Evolutionary conservation across 805 yeast genomes (phyloP).

Genomic region (Blastobotrys chiropterorum): DNA sequence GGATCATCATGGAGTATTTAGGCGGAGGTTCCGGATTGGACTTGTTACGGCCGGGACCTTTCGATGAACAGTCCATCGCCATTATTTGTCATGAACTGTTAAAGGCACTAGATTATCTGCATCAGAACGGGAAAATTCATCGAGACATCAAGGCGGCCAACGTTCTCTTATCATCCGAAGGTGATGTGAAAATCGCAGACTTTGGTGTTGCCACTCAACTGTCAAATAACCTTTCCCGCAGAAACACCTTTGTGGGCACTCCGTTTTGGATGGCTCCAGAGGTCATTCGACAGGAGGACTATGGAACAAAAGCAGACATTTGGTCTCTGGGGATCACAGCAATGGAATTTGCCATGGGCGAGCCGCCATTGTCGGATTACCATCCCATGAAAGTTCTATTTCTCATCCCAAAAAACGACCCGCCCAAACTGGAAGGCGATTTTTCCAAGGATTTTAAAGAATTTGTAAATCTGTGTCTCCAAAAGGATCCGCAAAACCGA

Average conservation of each 20-base stretch:
- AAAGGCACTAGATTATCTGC: slow-evolving; percentile 59
- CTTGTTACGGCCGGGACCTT: slow-evolving; percentile 50
- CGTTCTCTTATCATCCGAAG: slow-evolving; percentile 59
- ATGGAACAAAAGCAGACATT: slow-evolving; percentile 66
- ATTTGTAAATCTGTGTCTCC: slow-evolving; percentile 65
- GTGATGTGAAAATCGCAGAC: slow-evolving; percentile 85
- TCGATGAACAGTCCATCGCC: slow-evolving; percentile 50
- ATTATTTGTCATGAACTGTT: slow-evolving; percentile 50
- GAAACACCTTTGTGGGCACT: slow-evolving; percentile 42
- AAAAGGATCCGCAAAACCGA: slow-evolving; percentile 60
- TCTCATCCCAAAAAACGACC: slow-evolving; percentile 42
- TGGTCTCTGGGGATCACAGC: slow-evolving; percentile 81
- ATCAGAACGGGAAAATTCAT: slow-evolving; percentile 68
- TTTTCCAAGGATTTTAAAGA: slow-evolving; percentile 52
- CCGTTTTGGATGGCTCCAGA: slow-evolving; percentile 99
- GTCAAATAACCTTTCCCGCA: slow-evolving; percentile 47
- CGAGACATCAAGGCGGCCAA: slow-evolving; percentile 94
- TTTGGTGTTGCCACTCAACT: slow-evolving; percentile 91
- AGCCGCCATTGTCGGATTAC: slow-evolving; percentile 57
- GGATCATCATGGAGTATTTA: slow-evolving; percentile 79
- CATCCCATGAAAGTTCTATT: slow-evolving; percentile 53
- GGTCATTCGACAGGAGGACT: slow-evolving; percentile 80
- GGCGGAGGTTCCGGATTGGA: slow-evolving; percentile 74
- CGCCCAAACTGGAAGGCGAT: slow-evolving; percentile 38
- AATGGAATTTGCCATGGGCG: slow-evolving; percentile 63